These are phyloP conservation scores for Aspergillus fischeri DNA, from an alignment of 2,329 filamentous ascomycete genomes.

Conservation along the genomic window DNA sequence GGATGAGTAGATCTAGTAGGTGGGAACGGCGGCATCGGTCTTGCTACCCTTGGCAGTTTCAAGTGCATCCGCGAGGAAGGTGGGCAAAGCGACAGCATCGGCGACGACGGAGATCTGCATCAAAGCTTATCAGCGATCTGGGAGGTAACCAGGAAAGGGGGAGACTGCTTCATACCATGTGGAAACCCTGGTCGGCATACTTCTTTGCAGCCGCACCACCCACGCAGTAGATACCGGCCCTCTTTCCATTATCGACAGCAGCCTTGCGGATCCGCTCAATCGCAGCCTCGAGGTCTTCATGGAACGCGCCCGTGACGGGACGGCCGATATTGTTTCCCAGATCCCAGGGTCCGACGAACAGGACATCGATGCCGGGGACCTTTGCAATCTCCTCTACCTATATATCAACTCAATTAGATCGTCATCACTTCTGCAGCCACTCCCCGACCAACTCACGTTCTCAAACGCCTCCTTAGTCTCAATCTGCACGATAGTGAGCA, in stretches of 20 bases:
- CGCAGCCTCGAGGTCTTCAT: constrained; percentile 48
- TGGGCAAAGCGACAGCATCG: constrained; percentile 44
- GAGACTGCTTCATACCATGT: constrained; percentile 43
- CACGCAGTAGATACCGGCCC: constrained; percentile 52
- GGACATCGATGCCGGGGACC: constrained; percentile 50
- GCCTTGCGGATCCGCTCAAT: constrained; percentile 50
- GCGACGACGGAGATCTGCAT: constrained; percentile 39
- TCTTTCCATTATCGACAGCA: constrained; percentile 51
- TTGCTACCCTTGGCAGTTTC: constrained; percentile 29
- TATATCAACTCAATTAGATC: not conserved
- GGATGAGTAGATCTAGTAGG: constrained; percentile 1
- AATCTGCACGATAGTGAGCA: constrained; percentile 48
- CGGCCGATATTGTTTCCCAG: constrained; percentile 56
- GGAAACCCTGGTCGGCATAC: constrained; percentile 52
- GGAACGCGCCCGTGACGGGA: constrained; percentile 47
- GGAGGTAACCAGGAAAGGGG: not conserved
- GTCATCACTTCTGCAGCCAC: not conserved
- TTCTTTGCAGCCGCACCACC: constrained; percentile 49
- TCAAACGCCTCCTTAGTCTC: constrained; percentile 40
- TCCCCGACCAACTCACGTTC: constrained; percentile 21
- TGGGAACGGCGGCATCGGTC: constrained; percentile 8
- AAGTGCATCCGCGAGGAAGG: constrained; percentile 35
- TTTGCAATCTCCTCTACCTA: constrained; percentile 49
- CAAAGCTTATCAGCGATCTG: not conserved
- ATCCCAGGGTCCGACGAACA: constrained; percentile 54